Evolutionary conservation across 805 yeast species (phyloP), one percentile per base, ranked within the genome.

Genomic region (Metschnikowia santaceciliae): DNA sequence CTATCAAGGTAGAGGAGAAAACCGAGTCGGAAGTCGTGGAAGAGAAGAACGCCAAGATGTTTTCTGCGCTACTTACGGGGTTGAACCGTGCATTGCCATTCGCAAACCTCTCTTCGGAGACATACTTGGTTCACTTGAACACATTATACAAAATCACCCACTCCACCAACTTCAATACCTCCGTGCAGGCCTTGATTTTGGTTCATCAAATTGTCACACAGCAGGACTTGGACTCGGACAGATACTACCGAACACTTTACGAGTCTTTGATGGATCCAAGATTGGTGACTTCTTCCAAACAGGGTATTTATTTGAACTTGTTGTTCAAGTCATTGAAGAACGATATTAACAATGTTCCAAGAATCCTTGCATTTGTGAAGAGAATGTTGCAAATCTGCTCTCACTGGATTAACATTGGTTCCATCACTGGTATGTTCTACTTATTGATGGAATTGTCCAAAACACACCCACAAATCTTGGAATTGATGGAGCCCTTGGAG

Each of bases 61-160:
- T 92, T 60, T 84, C 96, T 30, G 97, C 97, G 14, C 78, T 94
- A 50, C 79, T 94, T 57, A 90, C 99, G 1, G 99, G 99, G 59
- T 80, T 94, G 52, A 94, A 94, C 67, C 87, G 99, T 71, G 91
- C 98, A 0, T 92, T 89, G 77, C 98, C 98, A 49, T 94, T 88
- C 66, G 83, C 96, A 2, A 78, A 82, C 55, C 74, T 94, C 49
- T 84, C 90, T 15, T 78, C 82, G 36, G 83, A 85, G 30, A 79
- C 81, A 6, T 89, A 85, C 63, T 81, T 82, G 56, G 75, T 79
- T 54, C 97, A 94, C 70, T 74, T 92, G 63, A 86, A 89, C 63
- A 85, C 96, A 0, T 72, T 94, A 50, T 94, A 86, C 77, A 82
- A 82, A 62, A 92, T 92, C 65, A 91, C 97, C 4, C 97, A 92